Conservation (phyloP, 108 stramenopile genomes). For the Skeletonema marinoi region DNA sequence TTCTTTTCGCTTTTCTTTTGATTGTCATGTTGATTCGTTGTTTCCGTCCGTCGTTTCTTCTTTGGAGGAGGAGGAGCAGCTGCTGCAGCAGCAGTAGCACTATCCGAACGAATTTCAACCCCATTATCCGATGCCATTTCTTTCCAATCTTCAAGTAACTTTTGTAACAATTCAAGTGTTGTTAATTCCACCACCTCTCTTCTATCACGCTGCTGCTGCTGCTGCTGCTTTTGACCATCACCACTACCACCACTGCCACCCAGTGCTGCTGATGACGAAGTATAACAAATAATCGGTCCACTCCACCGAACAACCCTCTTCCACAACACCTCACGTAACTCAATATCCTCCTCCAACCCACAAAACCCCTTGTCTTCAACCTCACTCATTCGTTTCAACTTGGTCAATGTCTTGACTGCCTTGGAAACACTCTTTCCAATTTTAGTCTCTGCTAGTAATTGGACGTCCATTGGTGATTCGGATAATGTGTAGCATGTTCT, state of each 20-base stretch:
- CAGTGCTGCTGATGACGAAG: constrained; percentile 2
- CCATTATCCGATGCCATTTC: constrained; percentile 41
- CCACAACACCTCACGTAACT: background rate
- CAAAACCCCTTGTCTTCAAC: background rate
- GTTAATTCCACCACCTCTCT: background rate
- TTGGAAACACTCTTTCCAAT: constrained; percentile 29
- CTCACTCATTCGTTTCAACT: constrained; percentile 13
- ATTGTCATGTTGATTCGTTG: background rate
- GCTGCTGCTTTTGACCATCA: background rate
- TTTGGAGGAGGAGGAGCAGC: background rate
- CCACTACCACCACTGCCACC: background rate
- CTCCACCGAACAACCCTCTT: background rate
- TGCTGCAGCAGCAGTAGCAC: background rate
- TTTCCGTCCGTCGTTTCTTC: constrained; percentile 20
- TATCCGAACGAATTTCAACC: background rate
- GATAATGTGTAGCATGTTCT: background rate
- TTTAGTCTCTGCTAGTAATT: constrained; percentile 29
- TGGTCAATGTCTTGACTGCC: constrained; percentile 22
- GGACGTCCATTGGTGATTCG: constrained; percentile 36
- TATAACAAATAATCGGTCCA: background rate
- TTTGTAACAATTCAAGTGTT: constrained; percentile 31
- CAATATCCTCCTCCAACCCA: background rate
- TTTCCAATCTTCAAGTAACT: constrained; percentile 44
- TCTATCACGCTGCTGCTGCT: background rate
- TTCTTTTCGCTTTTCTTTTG: background rate